These are phyloP conservation scores for Mrakia frigida DNA, from an alignment of 768 basidiomycete species.

Conservation along the genomic window DNA sequence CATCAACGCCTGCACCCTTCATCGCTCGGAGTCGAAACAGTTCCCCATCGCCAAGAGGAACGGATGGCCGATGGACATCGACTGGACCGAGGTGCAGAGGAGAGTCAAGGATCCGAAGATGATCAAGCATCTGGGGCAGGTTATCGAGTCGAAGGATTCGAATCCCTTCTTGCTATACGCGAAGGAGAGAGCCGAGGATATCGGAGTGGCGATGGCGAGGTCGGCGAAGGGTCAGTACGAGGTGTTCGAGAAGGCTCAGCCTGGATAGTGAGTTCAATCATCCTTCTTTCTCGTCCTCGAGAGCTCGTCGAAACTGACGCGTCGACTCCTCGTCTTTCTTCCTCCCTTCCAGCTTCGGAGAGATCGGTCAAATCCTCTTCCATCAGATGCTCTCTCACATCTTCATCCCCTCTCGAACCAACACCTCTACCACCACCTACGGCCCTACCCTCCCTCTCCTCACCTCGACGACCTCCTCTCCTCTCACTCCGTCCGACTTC, in stretches of 20 bases:
- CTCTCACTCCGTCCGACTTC: slow-evolving; percentile 28
- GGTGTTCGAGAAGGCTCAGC: slow-evolving; percentile 21
- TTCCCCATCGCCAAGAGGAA: slow-evolving; percentile 4
- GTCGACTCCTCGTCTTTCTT: neutral
- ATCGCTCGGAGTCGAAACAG: slow-evolving; percentile 18
- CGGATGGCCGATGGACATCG: slow-evolving; percentile 13
- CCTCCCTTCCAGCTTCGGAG: slow-evolving; percentile 22
- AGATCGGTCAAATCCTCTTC: slow-evolving; percentile 31
- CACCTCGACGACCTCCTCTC: neutral
- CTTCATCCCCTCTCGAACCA: neutral
- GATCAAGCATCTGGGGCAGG: neutral
- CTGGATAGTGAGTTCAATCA: slow-evolving; percentile 25
- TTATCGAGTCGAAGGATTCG: slow-evolving; percentile 9
- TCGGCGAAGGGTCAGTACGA: slow-evolving; percentile 25
- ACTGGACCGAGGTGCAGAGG: slow-evolving; percentile 6
- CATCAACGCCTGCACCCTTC: slow-evolving; percentile 23
- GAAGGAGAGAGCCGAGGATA: slow-evolving; percentile 13
- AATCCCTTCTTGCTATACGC: slow-evolving; percentile 21
- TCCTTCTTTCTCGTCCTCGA: neutral
- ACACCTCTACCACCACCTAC: neutral
- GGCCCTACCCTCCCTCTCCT: neutral
- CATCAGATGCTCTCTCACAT: slow-evolving; percentile 10
- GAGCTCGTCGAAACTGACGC: neutral
- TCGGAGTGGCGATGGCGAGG: slow-evolving; percentile 6
- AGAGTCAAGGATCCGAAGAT: slow-evolving; percentile 7